Percentiles rank a stretch among this genome's conserved stretches.
Conservation (phyloP, 2,329 filamentous ascomycete genomes). For the Rachicladosporium sp. region DNA sequence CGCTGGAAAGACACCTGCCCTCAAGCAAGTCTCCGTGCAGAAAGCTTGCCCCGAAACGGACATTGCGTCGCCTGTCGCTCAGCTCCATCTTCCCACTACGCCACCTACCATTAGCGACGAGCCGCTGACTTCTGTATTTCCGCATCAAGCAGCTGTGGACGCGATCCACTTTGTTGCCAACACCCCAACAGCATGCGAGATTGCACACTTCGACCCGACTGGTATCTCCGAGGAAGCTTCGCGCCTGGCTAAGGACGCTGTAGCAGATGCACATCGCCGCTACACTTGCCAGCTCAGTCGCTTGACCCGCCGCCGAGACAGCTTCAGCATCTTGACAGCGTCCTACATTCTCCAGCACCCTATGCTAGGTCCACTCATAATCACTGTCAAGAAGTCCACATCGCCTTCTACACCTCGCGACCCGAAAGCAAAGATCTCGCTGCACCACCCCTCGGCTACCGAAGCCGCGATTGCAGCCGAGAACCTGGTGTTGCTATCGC, state of each 20-base stretch:
- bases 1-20: neutral
- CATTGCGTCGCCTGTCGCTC: slow-evolving; percentile 12
- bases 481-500: slow-evolving; percentile 29
- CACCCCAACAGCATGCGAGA: slow-evolving; percentile 30
- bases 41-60: slow-evolving; percentile 14
- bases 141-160: slow-evolving; percentile 34
- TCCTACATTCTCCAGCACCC: slow-evolving; percentile 36
- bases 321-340: slow-evolving; percentile 19
- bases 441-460: slow-evolving; percentile 28
- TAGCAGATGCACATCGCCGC: slow-evolving; percentile 50
- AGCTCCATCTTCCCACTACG: slow-evolving; percentile 12
- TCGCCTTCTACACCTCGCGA: slow-evolving; percentile 6
- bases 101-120: neutral
- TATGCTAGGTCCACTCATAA: slow-evolving; percentile 29
- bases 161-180: slow-evolving; percentile 35
- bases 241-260: slow-evolving; percentile 42
- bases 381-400: slow-evolving; percentile 28
- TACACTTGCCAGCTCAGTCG: slow-evolving; percentile 63
- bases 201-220: slow-evolving; percentile 56
- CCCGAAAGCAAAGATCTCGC: slow-evolving; percentile 18
- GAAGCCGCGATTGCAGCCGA: slow-evolving; percentile 28
- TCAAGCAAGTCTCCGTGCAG: slow-evolving; percentile 13
- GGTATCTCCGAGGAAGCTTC: slow-evolving; percentile 53
- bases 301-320: slow-evolving; percentile 25
- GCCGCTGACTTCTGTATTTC: slow-evolving; percentile 26